Conservation (phyloP, 371 early-diverging fungal species). For the Basidiobolus meristosporus region DNA sequence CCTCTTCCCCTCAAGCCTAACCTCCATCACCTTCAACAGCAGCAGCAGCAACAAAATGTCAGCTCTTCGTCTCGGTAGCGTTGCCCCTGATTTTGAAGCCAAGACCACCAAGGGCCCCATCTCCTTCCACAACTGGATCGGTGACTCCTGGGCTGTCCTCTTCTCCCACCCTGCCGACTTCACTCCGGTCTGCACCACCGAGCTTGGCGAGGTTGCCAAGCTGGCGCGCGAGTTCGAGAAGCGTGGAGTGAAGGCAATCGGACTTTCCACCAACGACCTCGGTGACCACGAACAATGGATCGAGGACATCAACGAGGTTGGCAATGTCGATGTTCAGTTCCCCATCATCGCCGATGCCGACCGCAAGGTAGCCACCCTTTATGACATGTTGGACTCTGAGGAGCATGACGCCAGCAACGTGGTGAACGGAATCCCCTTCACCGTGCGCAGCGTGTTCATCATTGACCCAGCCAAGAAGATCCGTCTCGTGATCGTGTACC, state of each 20-base stretch:
- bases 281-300: conserved; percentile 73
- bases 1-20: no score
- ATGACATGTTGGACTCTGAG: conserved; percentile 83
- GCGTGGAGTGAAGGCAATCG: conserved; percentile 79
- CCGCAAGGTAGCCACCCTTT: conserved; percentile 63
- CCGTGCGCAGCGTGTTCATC: conserved; percentile 87
- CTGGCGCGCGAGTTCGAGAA: conserved; percentile 51
- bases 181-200: conserved; percentile 91
- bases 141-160: conserved; percentile 73
- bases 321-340: conserved; percentile 53
- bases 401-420: conserved; percentile 79
- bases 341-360: conserved; percentile 87
- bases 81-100: conserved; percentile 43
- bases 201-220: conserved; percentile 77
- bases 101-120: conserved; percentile 72
- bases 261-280: conserved; percentile 75
- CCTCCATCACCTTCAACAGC: no score
- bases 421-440: conserved; percentile 73
- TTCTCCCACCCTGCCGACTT: conserved; percentile 94
- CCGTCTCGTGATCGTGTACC: conserved; percentile 76
- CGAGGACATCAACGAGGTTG: conserved; percentile 73
- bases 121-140: conserved; percentile 76
- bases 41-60: not conserved
- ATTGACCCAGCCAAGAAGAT: conserved; percentile 83
- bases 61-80: conserved; percentile 17